Evolutionary conservation across 192 early-diverging fungal genomes (phyloP).

Genomic region (Coemansia guatemalensis): DNA sequence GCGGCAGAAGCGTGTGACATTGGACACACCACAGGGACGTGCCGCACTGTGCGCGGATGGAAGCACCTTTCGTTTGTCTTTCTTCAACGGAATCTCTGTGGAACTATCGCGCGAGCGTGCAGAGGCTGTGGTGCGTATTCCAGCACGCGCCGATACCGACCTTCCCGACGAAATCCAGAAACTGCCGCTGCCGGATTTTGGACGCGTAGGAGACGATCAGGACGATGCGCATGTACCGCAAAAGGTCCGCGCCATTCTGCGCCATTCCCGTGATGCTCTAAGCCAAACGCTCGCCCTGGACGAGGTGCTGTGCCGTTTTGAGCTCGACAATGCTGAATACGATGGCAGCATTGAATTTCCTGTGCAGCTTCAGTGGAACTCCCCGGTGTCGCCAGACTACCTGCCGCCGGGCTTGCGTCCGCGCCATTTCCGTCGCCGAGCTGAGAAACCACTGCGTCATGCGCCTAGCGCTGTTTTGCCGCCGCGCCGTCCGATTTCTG

Average conservation of each 20-base stretch:
- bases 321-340: slow-evolving; percentile 8
- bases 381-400: slow-evolving; percentile 12
- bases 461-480: not conserved
- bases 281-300: slow-evolving; percentile 24
- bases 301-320: slow-evolving; percentile 22
- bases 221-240: slow-evolving; percentile 10
- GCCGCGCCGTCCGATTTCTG: not conserved
- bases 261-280: slow-evolving; percentile 28
- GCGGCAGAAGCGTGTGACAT: slow-evolving; percentile 65
- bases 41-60: slow-evolving; percentile 68
- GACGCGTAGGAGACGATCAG: not conserved
- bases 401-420: slow-evolving; percentile 22
- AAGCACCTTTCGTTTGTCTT: slow-evolving; percentile 61
- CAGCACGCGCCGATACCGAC: slow-evolving; percentile 13
- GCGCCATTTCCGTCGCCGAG: not conserved
- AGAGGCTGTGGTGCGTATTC: slow-evolving; percentile 49
- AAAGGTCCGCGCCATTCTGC: slow-evolving; percentile 35
- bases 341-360: slow-evolving; percentile 22
- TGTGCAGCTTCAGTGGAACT: slow-evolving; percentile 26
- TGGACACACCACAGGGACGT: slow-evolving; percentile 71
- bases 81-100: slow-evolving; percentile 65
- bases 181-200: slow-evolving; percentile 24
- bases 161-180: slow-evolving; percentile 53
- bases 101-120: slow-evolving; percentile 31
- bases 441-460: not conserved